Evolutionary conservation across 2,329 filamentous ascomycete genomes (phyloP).

Genomic region (Fusarium lyarnte): DNA sequence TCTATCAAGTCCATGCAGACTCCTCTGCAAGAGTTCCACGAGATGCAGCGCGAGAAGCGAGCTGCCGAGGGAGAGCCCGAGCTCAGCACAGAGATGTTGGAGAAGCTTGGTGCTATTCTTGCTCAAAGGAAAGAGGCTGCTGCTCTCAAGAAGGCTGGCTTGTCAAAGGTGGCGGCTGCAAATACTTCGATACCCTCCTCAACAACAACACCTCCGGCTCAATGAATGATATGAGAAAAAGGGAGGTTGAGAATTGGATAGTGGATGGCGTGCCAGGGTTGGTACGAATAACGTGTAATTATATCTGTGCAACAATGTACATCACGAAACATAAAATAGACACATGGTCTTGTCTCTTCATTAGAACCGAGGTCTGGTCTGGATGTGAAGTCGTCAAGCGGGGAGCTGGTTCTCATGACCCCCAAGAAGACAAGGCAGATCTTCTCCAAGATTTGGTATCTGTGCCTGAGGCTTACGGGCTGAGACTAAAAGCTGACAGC

Average conservation of each 20-base stretch:
- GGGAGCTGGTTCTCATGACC: background rate
- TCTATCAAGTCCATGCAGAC: constrained; percentile 57
- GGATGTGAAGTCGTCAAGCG: background rate
- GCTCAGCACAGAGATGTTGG: constrained; percentile 67
- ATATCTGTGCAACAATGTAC: constrained; percentile 47
- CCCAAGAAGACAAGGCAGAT: background rate
- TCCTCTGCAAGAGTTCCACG: constrained; percentile 68
- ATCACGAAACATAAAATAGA: constrained; percentile 46
- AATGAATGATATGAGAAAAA: constrained; percentile 21
- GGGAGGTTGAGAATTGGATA: constrained; percentile 12
- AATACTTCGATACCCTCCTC: constrained; percentile 32
- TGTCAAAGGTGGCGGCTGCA: constrained; percentile 45
- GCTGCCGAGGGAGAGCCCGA: constrained; percentile 64
- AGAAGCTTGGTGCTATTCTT: constrained; percentile 70
- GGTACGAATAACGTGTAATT: constrained; percentile 44
- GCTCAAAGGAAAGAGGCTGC: constrained; percentile 60
- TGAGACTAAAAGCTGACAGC: background rate
- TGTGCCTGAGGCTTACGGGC: background rate
- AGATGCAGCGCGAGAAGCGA: constrained; percentile 61
- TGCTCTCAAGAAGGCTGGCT: constrained; percentile 51
- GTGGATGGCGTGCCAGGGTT: constrained; percentile 23
- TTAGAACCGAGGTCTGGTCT: background rate
- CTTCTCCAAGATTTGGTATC: background rate
- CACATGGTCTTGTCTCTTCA: constrained; percentile 36
- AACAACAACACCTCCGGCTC: constrained; percentile 27